Percentiles rank a stretch among this genome's conserved stretches.
phyloP scores from a whole-genome alignment of 306 rosid genomes.

The Clitoria ternatea region DNA sequence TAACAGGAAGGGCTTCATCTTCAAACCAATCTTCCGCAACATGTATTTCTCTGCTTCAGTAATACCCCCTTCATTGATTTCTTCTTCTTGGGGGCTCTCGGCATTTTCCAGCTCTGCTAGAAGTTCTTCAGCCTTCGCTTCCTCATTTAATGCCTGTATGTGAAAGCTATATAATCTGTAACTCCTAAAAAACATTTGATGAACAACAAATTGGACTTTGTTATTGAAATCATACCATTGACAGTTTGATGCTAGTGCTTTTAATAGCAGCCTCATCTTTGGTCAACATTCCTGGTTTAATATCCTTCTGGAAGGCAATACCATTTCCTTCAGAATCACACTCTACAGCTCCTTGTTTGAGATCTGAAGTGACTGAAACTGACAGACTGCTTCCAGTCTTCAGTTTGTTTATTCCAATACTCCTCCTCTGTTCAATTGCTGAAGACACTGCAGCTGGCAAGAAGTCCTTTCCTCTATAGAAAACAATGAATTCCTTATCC shows the following conservation, averaged over 20 bases:
- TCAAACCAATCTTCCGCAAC: conserved; percentile 87
- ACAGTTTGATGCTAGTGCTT: conserved; percentile 62
- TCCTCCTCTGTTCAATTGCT: conserved; percentile 79
- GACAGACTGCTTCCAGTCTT: conserved; percentile 27
- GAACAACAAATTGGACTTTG: conserved; percentile 27
- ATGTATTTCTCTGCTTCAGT: conserved; percentile 79
- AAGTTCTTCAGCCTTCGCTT: conserved; percentile 64
- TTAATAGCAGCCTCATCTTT: conserved; percentile 46
- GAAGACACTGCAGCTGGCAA: conserved; percentile 80
- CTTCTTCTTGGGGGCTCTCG: conserved; percentile 50
- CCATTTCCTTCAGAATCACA: conserved; percentile 29
- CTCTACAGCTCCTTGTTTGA: conserved; percentile 26
- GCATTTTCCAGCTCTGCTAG: conserved; percentile 57
- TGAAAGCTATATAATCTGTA: conserved; percentile 21
- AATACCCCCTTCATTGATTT: conserved; percentile 84
- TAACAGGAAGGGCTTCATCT: conserved; percentile 83
- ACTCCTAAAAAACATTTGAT: conserved; percentile 10
- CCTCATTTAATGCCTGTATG: conserved; percentile 71
- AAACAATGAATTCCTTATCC: conserved; percentile 66
- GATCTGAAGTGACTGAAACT: conserved; percentile 17
- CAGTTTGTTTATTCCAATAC: conserved; percentile 29
- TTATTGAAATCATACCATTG: conserved; percentile 51
- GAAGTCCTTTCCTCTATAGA: conserved; percentile 92
- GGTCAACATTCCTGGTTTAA: conserved; percentile 30
- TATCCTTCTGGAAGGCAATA: conserved; percentile 31